Evolutionary conservation across 371 early-diverging fungal species (phyloP).

Genomic region (Chytridium lagenaria): DNA sequence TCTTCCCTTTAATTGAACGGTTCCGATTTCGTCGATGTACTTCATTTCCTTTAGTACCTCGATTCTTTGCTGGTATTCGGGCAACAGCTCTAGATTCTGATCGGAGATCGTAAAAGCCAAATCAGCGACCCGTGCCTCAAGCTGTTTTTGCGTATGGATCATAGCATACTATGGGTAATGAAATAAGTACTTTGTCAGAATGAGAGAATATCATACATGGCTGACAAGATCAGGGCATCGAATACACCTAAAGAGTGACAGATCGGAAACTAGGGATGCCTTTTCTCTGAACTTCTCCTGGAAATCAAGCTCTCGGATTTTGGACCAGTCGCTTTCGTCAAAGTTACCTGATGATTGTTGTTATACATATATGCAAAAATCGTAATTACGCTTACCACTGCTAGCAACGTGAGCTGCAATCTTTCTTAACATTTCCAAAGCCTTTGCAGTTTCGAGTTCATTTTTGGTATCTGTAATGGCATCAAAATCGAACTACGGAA

Average conservation of each 20-base stretch:
- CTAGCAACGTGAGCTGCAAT: slow-evolving; percentile 57
- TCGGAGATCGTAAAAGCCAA: slow-evolving; percentile 82
- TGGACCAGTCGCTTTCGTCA: slow-evolving; percentile 58
- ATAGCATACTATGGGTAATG: slow-evolving; percentile 64
- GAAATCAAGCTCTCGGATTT: slow-evolving; percentile 85
- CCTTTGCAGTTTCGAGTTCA: slow-evolving; percentile 54
- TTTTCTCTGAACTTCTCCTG: slow-evolving; percentile 70
- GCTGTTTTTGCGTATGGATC: slow-evolving; percentile 69
- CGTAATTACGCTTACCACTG: slow-evolving; percentile 12
- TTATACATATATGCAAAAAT: slow-evolving; percentile 9
- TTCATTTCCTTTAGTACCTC: slow-evolving; percentile 78
- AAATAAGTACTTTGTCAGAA: not conserved
- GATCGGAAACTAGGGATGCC: slow-evolving; percentile 50
- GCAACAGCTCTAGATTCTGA: slow-evolving; percentile 88
- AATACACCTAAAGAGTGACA: slow-evolving; percentile 71
- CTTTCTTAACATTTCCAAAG: slow-evolving; percentile 60
- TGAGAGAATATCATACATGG: slow-evolving; percentile 64
- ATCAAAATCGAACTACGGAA: slow-evolving; percentile 60
- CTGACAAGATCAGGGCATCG: slow-evolving; percentile 81
- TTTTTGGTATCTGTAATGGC: slow-evolving; percentile 57
- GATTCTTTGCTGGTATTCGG: slow-evolving; percentile 90
- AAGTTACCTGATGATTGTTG: slow-evolving; percentile 31
- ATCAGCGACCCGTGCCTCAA: slow-evolving; percentile 73
- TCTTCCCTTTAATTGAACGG: slow-evolving; percentile 97
- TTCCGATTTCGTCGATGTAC: slow-evolving; percentile 82